Percentiles rank a stretch among this genome's conserved stretches.
Evolutionary conservation across 2,329 filamentous ascomycete genomes (phyloP).

Genomic region (Cladosporium sp.): DNA sequence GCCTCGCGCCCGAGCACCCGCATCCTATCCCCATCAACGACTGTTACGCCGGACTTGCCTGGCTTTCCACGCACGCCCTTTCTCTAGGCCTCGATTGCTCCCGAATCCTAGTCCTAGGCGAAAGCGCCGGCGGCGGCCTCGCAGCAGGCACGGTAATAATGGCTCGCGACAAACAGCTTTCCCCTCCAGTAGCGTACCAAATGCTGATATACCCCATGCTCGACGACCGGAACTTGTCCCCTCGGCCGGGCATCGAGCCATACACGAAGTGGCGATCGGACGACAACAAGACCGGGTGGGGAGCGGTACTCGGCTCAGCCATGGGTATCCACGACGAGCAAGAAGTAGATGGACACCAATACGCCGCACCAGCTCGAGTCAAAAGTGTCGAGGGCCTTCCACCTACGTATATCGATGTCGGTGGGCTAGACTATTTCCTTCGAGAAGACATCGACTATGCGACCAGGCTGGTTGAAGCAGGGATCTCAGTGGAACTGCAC

Average conservation of each 20-base stretch:
- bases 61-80: slow-evolving; percentile 41
- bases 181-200: slow-evolving; percentile 42
- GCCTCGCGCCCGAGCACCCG: slow-evolving; percentile 47
- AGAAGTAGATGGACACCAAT: slow-evolving; percentile 1
- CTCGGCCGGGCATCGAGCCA: slow-evolving; percentile 38
- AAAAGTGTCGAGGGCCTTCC: slow-evolving; percentile 45
- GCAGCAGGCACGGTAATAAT: slow-evolving; percentile 44
- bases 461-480: slow-evolving; percentile 43
- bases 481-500: slow-evolving; percentile 49
- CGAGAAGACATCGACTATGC: slow-evolving; percentile 48
- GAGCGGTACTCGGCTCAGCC: slow-evolving; percentile 43
- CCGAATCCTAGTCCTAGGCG: slow-evolving; percentile 45
- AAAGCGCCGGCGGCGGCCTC: slow-evolving; percentile 49
- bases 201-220: slow-evolving; percentile 53
- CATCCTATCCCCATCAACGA: slow-evolving; percentile 45
- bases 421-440: slow-evolving; percentile 47
- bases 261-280: slow-evolving; percentile 42
- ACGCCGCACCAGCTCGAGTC: slow-evolving; percentile 38
- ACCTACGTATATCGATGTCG: slow-evolving; percentile 49
- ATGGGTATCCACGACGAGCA: slow-evolving; percentile 40
- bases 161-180: slow-evolving; percentile 31
- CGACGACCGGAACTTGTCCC: slow-evolving; percentile 45
- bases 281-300: slow-evolving; percentile 48
- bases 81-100: slow-evolving; percentile 46
- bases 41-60: slow-evolving; percentile 44